A percentile compares a stretch with the other conserved stretches of the same genome.
Conservation (phyloP, 2,329 filamentous ascomycete species). For the Zymoseptoria pseudotritici region DNA sequence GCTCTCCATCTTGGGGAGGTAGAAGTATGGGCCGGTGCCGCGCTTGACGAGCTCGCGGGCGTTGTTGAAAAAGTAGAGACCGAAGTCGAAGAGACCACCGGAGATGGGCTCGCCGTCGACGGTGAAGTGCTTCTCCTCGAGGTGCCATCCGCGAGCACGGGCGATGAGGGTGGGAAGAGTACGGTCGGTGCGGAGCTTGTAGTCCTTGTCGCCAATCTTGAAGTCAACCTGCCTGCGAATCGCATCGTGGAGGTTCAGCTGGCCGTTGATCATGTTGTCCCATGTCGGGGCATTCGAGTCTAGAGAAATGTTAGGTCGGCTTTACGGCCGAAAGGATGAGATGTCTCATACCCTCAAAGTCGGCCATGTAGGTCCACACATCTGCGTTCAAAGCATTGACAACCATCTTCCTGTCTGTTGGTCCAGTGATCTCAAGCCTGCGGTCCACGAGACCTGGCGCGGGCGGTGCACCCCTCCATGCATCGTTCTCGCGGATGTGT, state of each 20-base stretch:
- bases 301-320: constrained; percentile 31
- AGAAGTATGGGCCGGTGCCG: constrained; percentile 91
- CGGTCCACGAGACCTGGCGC: constrained; percentile 90
- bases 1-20: constrained; percentile 92
- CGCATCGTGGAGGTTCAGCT: constrained; percentile 95
- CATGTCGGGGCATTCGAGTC: constrained; percentile 94
- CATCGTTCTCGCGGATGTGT: constrained; percentile 86
- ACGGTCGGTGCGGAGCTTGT: constrained; percentile 91
- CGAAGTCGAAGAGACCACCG: constrained; percentile 89
- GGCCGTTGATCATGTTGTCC: constrained; percentile 99
- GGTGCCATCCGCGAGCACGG: constrained; percentile 91
- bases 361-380: constrained; percentile 99
- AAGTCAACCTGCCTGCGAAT: constrained; percentile 92
- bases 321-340: not conserved
- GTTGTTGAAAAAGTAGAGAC: constrained; percentile 96
- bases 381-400: constrained; percentile 93
- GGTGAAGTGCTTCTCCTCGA: constrained; percentile 97
- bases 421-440: constrained; percentile 92
- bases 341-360: constrained; percentile 73
- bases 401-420: constrained; percentile 97
- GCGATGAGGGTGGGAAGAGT: constrained; percentile 84
- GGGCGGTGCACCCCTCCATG: constrained; percentile 87
- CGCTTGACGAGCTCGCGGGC: constrained; percentile 77
- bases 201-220: constrained; percentile 90
- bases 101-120: constrained; percentile 93